Percentiles rank a stretch among this genome's conserved stretches.
Evolutionary conservation across 306 rosid genomes (phyloP).

Genomic region (Chamaecrista fasciculata): DNA sequence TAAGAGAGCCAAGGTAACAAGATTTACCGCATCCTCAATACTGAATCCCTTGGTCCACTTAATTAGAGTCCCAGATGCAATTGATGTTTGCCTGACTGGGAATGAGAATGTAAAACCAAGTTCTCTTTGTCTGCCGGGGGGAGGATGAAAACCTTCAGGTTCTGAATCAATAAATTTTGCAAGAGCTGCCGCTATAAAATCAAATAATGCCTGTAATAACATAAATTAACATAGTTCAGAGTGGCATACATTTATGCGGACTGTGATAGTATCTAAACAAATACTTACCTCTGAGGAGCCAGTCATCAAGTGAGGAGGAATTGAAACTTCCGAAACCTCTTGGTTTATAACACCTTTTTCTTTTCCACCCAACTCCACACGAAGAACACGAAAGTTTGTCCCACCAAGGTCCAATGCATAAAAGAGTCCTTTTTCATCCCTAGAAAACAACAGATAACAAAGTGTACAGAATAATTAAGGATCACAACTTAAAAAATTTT

Average conservation of each 20-base stretch:
- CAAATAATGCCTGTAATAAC: constrained; percentile 76
- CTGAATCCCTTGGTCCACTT: constrained; percentile 97
- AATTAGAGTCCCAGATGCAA: constrained; percentile 83
- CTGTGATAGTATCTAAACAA: constrained; percentile 24
- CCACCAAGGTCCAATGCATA: constrained; percentile 99
- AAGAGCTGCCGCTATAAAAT: constrained; percentile 75
- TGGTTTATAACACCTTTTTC: constrained; percentile 52
- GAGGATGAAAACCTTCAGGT: constrained; percentile 79
- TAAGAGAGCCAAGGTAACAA: constrained; percentile 27
- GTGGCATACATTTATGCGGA: not conserved
- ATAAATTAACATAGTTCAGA: constrained; percentile 31
- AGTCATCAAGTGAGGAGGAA: constrained; percentile 90
- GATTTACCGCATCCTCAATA: constrained; percentile 65
- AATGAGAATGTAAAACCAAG: constrained; percentile 97
- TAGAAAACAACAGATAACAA: constrained; percentile 32
- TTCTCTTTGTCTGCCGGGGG: constrained; percentile 89
- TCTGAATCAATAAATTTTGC: constrained; percentile 75
- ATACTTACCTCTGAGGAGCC: constrained; percentile 79
- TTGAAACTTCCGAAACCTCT: constrained; percentile 78
- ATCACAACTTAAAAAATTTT: not conserved
- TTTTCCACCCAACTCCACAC: constrained; percentile 86
- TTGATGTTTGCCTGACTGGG: constrained; percentile 83
- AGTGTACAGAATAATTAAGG: constrained; percentile 6
- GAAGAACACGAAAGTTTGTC: constrained; percentile 88
- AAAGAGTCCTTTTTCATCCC: constrained; percentile 85